Evolutionary conservation across 805 yeast species (phyloP).

Genomic region (Candida oleophila): DNA sequence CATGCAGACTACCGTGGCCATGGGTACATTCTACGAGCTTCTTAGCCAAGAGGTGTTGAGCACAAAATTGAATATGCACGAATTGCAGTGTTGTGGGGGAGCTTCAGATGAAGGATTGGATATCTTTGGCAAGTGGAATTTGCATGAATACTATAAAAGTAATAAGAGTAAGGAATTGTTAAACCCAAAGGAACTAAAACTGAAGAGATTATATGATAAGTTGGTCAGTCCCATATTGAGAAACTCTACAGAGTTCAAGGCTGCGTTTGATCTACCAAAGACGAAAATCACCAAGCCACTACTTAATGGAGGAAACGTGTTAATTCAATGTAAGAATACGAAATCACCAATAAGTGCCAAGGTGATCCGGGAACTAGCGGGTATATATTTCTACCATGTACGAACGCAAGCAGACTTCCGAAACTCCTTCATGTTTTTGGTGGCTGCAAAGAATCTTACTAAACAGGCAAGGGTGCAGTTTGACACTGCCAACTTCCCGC

Average conservation of each 20-base stretch:
- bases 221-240: neutral
- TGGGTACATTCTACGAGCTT: conserved; percentile 57
- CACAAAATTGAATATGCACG: conserved; percentile 32
- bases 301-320: conserved; percentile 32
- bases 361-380: conserved; percentile 52
- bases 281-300: conserved; percentile 2
- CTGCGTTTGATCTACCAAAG: too few species aligned
- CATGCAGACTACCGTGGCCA: conserved; percentile 42
- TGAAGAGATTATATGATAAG: neutral
- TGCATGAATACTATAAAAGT: conserved; percentile 11
- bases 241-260: conserved; percentile 21
- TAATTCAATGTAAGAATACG: conserved; percentile 59
- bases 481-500: conserved; percentile 45
- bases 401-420: conserved; percentile 14
- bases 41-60: conserved; percentile 40
- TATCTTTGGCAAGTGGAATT: conserved; percentile 52
- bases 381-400: conserved; percentile 45
- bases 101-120: conserved; percentile 59
- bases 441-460: conserved; percentile 48
- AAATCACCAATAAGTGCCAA: conserved; percentile 43
- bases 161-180: neutral
- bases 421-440: conserved; percentile 39
- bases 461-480: conserved; percentile 45
- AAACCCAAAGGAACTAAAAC: conserved; percentile 4
- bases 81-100: conserved; percentile 50